A percentile compares a stretch with the other conserved stretches of the same genome.
Conservation (phyloP, 306 rosid species). For the Medicago ruthenica region DNA sequence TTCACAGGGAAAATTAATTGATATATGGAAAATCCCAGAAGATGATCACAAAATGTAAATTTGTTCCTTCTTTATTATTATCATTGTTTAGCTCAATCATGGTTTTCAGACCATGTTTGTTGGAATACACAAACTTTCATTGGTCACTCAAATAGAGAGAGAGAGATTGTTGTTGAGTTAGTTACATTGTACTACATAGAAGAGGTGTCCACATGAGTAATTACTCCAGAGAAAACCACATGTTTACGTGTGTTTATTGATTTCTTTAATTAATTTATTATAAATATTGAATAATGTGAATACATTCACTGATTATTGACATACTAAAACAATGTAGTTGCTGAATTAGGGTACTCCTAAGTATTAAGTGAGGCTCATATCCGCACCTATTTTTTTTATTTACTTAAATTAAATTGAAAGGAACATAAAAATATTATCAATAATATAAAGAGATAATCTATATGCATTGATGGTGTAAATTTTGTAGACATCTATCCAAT, state of each 20-base stretch:
- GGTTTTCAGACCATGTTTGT: conserved; percentile 36
- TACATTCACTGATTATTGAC: no score
- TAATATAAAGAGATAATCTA: no score
- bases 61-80: background rate
- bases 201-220: background rate
- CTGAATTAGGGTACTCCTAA: no score
- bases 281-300: no score
- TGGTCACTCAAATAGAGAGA: conserved; percentile 13
- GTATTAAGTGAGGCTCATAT: no score
- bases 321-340: no score
- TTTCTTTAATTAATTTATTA: conserved; percentile 6
- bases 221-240: conserved; percentile 3
- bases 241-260: conserved; percentile 30
- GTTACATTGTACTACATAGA: conserved; percentile 11
- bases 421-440: no score
- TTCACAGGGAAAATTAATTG: background rate
- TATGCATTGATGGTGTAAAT: no score
- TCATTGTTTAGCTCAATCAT: conserved; percentile 40
- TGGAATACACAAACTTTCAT: conserved; percentile 37
- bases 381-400: no score
- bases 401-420: no score
- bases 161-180: conserved; percentile 33
- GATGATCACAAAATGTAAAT: conserved; percentile 25
- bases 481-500: no score
- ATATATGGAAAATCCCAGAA: conserved; percentile 16